A percentile compares a stretch with the other conserved stretches of the same genome.
Evolutionary conservation across 495 filamentous ascomycete genomes (phyloP).

Genomic region (Neurospora sp.): DNA sequence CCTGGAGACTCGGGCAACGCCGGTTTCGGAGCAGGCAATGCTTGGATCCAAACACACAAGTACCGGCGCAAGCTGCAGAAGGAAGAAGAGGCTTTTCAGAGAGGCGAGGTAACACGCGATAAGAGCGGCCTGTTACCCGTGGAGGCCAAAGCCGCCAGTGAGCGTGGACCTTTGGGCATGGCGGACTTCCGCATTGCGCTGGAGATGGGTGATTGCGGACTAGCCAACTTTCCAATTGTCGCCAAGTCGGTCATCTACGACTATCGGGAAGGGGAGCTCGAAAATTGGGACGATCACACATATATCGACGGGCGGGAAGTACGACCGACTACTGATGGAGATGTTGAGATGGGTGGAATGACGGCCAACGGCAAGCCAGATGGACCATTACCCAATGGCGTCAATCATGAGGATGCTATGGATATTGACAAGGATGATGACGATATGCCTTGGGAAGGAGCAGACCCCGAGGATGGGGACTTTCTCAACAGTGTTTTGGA

Average conservation of each 20-base stretch:
- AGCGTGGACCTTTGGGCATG: slow-evolving; percentile 60
- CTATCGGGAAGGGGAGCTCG: slow-evolving; percentile 68
- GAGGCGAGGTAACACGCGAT: slow-evolving; percentile 54
- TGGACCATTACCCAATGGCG: slow-evolving; percentile 26
- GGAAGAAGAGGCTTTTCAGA: slow-evolving; percentile 58
- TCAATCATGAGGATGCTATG: slow-evolving; percentile 41
- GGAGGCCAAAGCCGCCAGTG: slow-evolving; percentile 58
- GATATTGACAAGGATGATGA: slow-evolving; percentile 57
- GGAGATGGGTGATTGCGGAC: slow-evolving; percentile 59
- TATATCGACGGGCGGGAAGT: slow-evolving; percentile 32
- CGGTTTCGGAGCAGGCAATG: slow-evolving; percentile 51
- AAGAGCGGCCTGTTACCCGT: slow-evolving; percentile 70
- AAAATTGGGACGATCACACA: slow-evolving; percentile 46
- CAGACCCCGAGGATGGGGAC: slow-evolving; percentile 46
- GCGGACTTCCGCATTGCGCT: slow-evolving; percentile 70
- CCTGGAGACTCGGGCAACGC: slow-evolving; percentile 46
- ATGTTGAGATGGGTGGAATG: slow-evolving; percentile 26
- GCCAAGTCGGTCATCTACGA: slow-evolving; percentile 59
- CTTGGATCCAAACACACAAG: slow-evolving; percentile 67
- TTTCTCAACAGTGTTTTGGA: slow-evolving; percentile 64
- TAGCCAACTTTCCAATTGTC: slow-evolving; percentile 69
- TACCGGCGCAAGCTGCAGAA: slow-evolving; percentile 61
- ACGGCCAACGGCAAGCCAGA: slow-evolving; percentile 13
- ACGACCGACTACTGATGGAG: slow-evolving; percentile 11
- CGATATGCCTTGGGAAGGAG: slow-evolving; percentile 67